Base-by-base conservation (phyloP, 1,284 basidiomycete genomes). In the Amylostereum areolatum region DNA sequence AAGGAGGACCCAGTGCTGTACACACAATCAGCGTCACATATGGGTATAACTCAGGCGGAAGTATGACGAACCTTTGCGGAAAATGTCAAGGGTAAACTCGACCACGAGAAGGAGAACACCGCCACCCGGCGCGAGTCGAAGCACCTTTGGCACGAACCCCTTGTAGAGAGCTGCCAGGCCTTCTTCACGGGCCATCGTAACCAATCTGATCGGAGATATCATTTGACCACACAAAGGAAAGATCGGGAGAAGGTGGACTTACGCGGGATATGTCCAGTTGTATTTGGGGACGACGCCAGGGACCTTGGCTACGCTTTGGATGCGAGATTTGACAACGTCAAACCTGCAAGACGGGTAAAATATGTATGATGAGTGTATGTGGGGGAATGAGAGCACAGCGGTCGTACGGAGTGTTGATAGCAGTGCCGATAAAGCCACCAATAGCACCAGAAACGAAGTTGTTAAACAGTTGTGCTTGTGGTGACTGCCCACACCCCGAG, bases 21-120 rank as follows among this genome's bases (percentile, higher is more conserved):
- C 10, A 9, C 8, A 8, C 11, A 8, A 41, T 41, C 39, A 41
- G 39, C 18, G 25, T 25, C 11, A 12, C 11, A 24, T 12, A 41
- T 12, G 39, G 8, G 8, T 10, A 10, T 10, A 41, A 10, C 18
- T 12, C 8, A 10, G 30, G 40, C 6, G 43, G 33, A 18, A 2
- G 33, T 9, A 33, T n/a, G 41, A 67, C 79, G 7, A 47, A 87
- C 87, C 77, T 62, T 83, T 73, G 54, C 89, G 80, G 68, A 93
- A 91, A 46, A 87, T 58, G 18, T 75, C 79, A 31, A 91, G 66
- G 2, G 88, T 91, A 53, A 89, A 84, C 66, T 92, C 89, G 10
- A 92, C 90, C n/a, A 93, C 91, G 45, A 99, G 78, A 41, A 99
- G 73, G 36, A 99, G 70, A 12, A 99, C 87, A 69, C 96, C 96